Base-by-base conservation (phyloP, 495 filamentous ascomycete genomes). In the Penicillium angulare region DNA sequence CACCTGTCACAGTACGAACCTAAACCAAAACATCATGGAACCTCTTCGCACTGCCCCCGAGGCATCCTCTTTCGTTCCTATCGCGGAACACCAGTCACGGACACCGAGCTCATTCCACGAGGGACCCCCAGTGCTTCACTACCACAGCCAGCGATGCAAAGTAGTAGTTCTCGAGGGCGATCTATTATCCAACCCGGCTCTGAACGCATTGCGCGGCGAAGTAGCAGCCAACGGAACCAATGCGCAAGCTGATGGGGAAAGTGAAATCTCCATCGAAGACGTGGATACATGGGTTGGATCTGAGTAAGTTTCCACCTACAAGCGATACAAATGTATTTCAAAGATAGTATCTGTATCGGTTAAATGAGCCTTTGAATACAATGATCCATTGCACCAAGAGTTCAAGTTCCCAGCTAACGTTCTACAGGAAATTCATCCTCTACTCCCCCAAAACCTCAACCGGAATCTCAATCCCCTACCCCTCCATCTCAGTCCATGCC, bases 401-500 rank as follows among this genome's bases (percentile, higher is more conserved):
- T n/a, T n/a, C n/a, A n/a, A n/a, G n/a, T n/a, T n/a, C n/a, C 0
- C 15, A 47, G 35, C 48, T 55, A 47, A 53, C 47, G 13, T 4
- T 15, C 1, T 7, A 44, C 49, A 95, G 90, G 43, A 84, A 85
- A 69, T 76, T 96, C 52, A 80, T 82, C 38, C 69, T 95, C 55
- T 92, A 82, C 75, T 86, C 82, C 63, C 68, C 79, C 40, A 45
- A 79, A 16, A 74, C 72, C 38, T 69, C 75, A 26, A 69, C 67
- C 3, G 92, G 91, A 43, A 60, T 96, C 43, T 78, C 84, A 32
- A 90, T 98, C 50, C 87, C 90, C 12, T 98, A 96, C 74, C 90
- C 88, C 3, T 71, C 83, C 26, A 90, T 98, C 62, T 87, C 86
- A 23, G 83, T 97, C 8, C 93, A 98, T 68, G 93, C 92, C 7